phyloP scores from a whole-genome alignment of 2,329 filamentous ascomycete species.

The Macrophomina phaseolina region DNA sequence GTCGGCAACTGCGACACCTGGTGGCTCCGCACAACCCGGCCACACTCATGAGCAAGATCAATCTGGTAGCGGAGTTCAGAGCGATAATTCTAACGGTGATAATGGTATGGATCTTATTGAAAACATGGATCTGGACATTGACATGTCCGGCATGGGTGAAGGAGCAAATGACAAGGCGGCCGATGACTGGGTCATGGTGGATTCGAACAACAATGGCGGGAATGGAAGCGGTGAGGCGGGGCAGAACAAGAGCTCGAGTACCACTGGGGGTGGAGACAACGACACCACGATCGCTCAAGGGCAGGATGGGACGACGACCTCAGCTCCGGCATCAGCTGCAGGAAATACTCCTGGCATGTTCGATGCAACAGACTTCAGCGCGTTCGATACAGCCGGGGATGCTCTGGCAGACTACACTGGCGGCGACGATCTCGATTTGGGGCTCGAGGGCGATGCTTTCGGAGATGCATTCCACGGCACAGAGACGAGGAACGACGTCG shows the following conservation, averaged over 20 bases:
- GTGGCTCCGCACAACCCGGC: constrained; percentile 3
- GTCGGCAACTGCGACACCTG: constrained; percentile 58
- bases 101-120: constrained; percentile 38
- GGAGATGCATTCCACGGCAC: constrained; percentile 49
- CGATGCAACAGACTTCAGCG: constrained; percentile 44
- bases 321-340: constrained; percentile 30
- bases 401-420: constrained; percentile 46
- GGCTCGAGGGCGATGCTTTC: constrained; percentile 47
- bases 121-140: constrained; percentile 51
- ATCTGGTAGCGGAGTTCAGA: constrained; percentile 30
- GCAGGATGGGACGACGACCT: constrained; percentile 18
- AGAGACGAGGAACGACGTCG: constrained; percentile 36
- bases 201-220: constrained; percentile 23
- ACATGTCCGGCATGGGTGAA: constrained; percentile 63
- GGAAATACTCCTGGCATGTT: constrained; percentile 44
- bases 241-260: constrained; percentile 31
- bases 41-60: background rate
- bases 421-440: constrained; percentile 43
- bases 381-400: constrained; percentile 47
- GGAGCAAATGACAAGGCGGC: constrained; percentile 35
- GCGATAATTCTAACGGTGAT: constrained; percentile 35
- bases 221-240: constrained; percentile 29
- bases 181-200: constrained; percentile 44
- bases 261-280: constrained; percentile 29
- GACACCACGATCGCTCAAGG: background rate